phyloP scores from a whole-genome alignment of 495 filamentous ascomycete genomes.

The Tetracladium setigerum region DNA sequence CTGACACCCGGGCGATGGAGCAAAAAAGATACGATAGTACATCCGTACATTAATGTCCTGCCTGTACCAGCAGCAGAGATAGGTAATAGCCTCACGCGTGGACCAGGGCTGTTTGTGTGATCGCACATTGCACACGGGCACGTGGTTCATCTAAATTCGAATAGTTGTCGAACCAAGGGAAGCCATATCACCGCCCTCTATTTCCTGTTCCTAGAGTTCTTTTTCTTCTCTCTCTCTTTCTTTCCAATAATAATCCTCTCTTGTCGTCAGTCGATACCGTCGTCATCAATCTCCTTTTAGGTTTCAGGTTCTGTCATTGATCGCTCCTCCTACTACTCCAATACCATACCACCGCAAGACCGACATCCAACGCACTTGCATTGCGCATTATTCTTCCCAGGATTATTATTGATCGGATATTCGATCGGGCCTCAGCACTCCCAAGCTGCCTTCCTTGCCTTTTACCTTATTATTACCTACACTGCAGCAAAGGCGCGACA shows the following conservation, averaged over 20 bases:
- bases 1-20: too few species aligned
- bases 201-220: background rate
- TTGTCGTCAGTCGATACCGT: background rate
- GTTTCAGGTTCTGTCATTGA: too few species aligned
- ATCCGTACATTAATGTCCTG: too few species aligned
- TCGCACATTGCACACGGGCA: background rate
- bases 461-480: background rate
- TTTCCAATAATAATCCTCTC: background rate
- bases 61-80: too few species aligned
- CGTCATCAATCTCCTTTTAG: too few species aligned
- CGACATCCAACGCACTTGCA: too few species aligned
- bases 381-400: too few species aligned
- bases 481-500: background rate
- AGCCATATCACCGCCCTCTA: background rate
- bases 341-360: too few species aligned
- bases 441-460: background rate
- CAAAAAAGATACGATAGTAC: too few species aligned
- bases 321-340: too few species aligned
- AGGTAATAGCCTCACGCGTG: background rate
- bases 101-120: background rate
- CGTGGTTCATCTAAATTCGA: background rate
- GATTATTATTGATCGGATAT: too few species aligned
- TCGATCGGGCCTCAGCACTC: background rate
- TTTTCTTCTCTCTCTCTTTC: constrained; percentile 1
- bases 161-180: background rate